Base-by-base conservation (phyloP, 345 rosid genomes). In the Lagerstroemia speciosa region DNA sequence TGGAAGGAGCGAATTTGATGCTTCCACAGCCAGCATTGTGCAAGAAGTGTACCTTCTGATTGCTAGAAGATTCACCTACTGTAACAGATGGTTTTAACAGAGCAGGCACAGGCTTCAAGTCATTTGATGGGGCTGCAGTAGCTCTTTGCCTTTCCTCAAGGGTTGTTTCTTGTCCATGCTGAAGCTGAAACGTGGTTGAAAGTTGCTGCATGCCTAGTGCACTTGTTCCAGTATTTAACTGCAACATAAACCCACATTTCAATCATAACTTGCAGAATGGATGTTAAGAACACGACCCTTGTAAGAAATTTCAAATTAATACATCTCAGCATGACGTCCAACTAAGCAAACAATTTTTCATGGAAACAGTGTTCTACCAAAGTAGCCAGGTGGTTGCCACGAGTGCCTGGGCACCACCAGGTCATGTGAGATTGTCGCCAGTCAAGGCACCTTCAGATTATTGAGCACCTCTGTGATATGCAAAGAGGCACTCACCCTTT, bases 61-160 rank as follows among this genome's bases (percentile, higher is more conserved):
- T 33, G 66, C 72, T 75, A 62, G 93, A 78, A 76, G 78, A 73
- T 78, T 91, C 97, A 69, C 68, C 77, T 14, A 68, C 62, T 48
- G 81, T 52, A 66, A 69, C 76, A 71, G 88, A 65, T 43, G 87
- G 71, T 71, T 73, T 87, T 43, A 78, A 81, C 9, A 67, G 68
- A 24, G 81, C 64, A 24, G 92, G 75, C 71, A 75, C 69, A 27
- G 77, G 80, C 70, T 83, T 91, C 55, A 45, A 63, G 31, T 86
- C 93, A 70, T 19, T 78, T 12, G 79, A 75, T 67, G 86, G 64
- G 38, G 70, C 46, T 66, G 70, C 69, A 60, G 77, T 78, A 32
- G 72, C 66, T 72, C 79, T 87, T 67, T 73, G 80, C 69, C 82
- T 82, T 17, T 90, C 98, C 71, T 90, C 97, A 55, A 76, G 64